A percentile compares a stretch with the other conserved stretches of the same genome.
Evolutionary conservation across 179 eudicot species (phyloP).

Genomic region (Dionaea muscipula): DNA sequence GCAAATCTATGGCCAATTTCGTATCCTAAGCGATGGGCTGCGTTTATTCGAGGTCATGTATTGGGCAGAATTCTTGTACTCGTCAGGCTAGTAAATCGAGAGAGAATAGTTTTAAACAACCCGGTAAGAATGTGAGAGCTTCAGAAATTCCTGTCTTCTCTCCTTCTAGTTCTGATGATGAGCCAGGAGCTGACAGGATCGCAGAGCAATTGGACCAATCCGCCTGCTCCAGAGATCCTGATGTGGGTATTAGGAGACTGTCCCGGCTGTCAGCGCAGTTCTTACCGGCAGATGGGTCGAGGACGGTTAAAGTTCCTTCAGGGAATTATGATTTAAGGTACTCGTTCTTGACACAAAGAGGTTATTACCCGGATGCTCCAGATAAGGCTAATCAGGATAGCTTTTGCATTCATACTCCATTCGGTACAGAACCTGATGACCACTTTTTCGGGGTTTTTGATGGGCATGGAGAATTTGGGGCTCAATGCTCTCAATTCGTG

Average conservation of each 20-base stretch:
- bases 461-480: constrained; percentile 92
- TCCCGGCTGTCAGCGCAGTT: constrained; percentile 84
- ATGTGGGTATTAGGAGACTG: constrained; percentile 70
- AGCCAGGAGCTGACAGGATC: constrained; percentile 24
- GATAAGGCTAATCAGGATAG: constrained; percentile 99
- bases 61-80: constrained; percentile 71
- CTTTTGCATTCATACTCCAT: constrained; percentile 93
- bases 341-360: constrained; percentile 84
- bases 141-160: constrained; percentile 48
- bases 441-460: constrained; percentile 94
- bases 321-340: constrained; percentile 58
- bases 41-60: constrained; percentile 80
- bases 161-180: constrained; percentile 46
- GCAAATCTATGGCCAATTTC: constrained; percentile 18
- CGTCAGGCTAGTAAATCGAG: constrained; percentile 70
- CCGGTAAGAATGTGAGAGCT: constrained; percentile 34
- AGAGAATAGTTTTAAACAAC: constrained; percentile 36
- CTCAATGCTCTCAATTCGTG: constrained; percentile 88
- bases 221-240: constrained; percentile 50
- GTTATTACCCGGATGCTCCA: constrained; percentile 97
- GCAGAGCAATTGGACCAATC: constrained; percentile 41
- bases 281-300: constrained; percentile 75
- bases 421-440: constrained; percentile 69
- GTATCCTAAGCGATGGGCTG: constrained; percentile 73
- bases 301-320: constrained; percentile 54